These are phyloP conservation scores for Przewalskia tangutica DNA, from an alignment of 257 asterid species.

Conservation along the genomic window DNA sequence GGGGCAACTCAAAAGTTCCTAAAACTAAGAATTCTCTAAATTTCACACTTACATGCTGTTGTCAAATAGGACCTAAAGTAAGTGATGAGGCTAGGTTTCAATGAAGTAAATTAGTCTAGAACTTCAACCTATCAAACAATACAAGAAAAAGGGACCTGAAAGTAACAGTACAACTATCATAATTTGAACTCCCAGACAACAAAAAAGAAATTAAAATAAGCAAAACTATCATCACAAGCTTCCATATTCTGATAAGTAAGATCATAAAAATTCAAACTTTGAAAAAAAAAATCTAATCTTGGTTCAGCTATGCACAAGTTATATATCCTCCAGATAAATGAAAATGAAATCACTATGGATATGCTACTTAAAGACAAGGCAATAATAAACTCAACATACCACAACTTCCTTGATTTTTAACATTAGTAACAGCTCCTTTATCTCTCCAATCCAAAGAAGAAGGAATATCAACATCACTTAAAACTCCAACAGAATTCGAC, in stretches of 20 bases:
- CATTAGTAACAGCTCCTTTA: slow-evolving; percentile 76
- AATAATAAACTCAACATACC: slow-evolving; percentile 37
- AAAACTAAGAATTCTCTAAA: not conserved
- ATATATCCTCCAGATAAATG: not conserved
- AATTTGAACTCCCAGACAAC: not conserved
- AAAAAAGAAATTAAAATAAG: not conserved
- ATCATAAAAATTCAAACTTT: not conserved
- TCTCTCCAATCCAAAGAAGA: slow-evolving; percentile 77
- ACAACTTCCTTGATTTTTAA: slow-evolving; percentile 87
- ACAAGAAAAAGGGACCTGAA: not conserved
- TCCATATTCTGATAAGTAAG: not conserved
- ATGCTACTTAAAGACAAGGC: not conserved
- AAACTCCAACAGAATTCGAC: slow-evolving; percentile 12
- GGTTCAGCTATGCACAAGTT: not conserved
- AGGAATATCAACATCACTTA: slow-evolving; percentile 36
- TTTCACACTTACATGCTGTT: not conserved
- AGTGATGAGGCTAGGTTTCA: not conserved
- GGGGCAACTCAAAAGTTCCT: not conserved
- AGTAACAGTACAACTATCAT: not conserved
- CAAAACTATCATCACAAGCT: not conserved
- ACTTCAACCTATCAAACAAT: not conserved
- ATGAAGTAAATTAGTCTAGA: not conserved
- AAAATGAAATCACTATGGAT: not conserved
- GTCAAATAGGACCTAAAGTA: not conserved
- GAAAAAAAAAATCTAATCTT: not conserved